A percentile compares a stretch with the other conserved stretches of the same genome.
phyloP scores from a whole-genome alignment of 2,329 filamentous ascomycete species.

The Calonectria pteridis region DNA sequence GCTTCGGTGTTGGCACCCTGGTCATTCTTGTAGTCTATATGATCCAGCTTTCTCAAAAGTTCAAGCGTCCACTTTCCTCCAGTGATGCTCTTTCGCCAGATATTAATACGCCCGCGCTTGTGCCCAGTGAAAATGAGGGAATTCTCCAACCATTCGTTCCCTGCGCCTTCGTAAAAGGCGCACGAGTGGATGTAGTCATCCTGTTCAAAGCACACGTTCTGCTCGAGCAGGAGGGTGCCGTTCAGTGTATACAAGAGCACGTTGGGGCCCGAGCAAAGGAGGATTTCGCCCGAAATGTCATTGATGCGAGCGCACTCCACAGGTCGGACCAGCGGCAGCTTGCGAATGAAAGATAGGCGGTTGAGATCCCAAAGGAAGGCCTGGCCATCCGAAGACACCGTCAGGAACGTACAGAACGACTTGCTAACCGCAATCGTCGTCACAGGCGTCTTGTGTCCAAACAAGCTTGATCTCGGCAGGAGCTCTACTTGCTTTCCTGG shows the following conservation, averaged over 20 bases:
- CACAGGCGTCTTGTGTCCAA: conserved; percentile 89
- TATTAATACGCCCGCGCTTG: conserved; percentile 83
- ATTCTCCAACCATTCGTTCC: conserved; percentile 92
- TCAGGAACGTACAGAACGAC: conserved; percentile 89
- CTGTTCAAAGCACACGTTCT: conserved; percentile 77
- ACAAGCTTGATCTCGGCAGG: conserved; percentile 81
- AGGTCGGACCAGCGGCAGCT: conserved; percentile 69
- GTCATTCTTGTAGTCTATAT: conserved; percentile 76
- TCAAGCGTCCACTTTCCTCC: conserved; percentile 79
- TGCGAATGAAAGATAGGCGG: conserved; percentile 85
- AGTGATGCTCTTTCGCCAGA: conserved; percentile 71
- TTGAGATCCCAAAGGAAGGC: conserved; percentile 96
- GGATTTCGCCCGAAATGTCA: conserved; percentile 89
- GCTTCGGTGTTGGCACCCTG: conserved; percentile 70
- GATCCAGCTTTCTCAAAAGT: conserved; percentile 84
- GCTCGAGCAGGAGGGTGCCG: conserved; percentile 83
- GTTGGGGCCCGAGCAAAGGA: conserved; percentile 82
- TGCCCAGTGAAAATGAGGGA: conserved; percentile 92
- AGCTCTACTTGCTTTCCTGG: conserved; percentile 81
- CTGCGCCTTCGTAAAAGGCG: conserved; percentile 91
- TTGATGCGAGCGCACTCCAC: conserved; percentile 87
- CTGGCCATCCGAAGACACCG: conserved; percentile 83
- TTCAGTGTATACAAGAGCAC: conserved; percentile 90
- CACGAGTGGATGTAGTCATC: conserved; percentile 86
- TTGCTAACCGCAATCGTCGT: conserved; percentile 86